Base-by-base conservation (phyloP, 495 filamentous ascomycete genomes). In the Apodospora peruviana region DNA sequence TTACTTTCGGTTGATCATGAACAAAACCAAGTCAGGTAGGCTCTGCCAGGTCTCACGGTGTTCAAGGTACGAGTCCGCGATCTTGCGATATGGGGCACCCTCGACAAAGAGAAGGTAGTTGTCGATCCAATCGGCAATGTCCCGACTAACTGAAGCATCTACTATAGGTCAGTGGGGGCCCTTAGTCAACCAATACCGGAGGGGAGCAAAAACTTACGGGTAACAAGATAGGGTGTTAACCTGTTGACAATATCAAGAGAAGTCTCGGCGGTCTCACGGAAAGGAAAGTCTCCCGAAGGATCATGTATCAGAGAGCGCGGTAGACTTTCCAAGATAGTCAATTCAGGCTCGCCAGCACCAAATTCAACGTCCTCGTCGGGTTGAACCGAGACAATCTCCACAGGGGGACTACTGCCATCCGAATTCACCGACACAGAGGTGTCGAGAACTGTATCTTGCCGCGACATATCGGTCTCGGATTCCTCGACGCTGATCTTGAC, bases 101-200 rank as follows among this genome's bases (percentile, higher is more conserved):
- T 57, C 52, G 18, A 64, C 57, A 40, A 57, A 70, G 21, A 14
- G 29, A 32, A 77, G 35, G 47, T 67, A 78, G 20, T 45, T 55
- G 12, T 71, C 62, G 11, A 79, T 62, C 74, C 75, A 80, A 1
- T 59, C 51, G 5, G 61, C 55, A 5, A 79, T 25, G 36, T 56
- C 53, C 17, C 57, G 58, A 40, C 73, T 55, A 7, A 67, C 66
- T 12, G 66, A 62, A 4, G 71, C 66, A 39, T 72, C 68, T 51
- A 55, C 43, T n/a, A 49, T 27, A n/a, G 47, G 45, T 76, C 64
- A 74, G 50, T 24, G 25, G 0, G 23, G 9, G 18, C 40, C 2
- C 34, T 43, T 45, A 52, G n/a, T 46, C 41, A 36, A 46, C 45
- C 20, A 59, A 9, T 4, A 19, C 20, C 27, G n/a, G 45, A n/a